Conservation (phyloP, 768 basidiomycete genomes). For the Lactarius evosmus region DNA sequence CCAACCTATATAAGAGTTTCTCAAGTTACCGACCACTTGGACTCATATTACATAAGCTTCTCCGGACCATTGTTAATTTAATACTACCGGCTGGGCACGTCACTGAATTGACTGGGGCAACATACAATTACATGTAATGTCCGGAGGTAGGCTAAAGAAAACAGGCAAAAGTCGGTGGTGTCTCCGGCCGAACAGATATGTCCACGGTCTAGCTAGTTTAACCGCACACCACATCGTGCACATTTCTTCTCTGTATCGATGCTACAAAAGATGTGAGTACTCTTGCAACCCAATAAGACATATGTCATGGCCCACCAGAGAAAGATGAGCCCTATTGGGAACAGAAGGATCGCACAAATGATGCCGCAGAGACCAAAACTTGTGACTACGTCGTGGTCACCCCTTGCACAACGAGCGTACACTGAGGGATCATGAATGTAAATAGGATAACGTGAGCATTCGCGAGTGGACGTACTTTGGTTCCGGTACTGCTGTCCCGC, state of each 20-base stretch:
- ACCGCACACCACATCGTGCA: conserved; percentile 31
- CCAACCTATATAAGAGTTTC: no score
- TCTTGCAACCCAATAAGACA: background rate
- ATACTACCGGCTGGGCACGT: no score
- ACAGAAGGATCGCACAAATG: conserved; percentile 32
- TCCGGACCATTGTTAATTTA: no score
- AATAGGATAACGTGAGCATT: background rate
- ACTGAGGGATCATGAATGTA: conserved; percentile 18
- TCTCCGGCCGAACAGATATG: background rate
- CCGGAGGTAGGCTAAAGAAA: background rate
- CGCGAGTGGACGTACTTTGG: conserved; percentile 20
- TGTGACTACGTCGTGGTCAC: conserved; percentile 32
- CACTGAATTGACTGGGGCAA: background rate
- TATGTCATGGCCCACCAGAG: conserved; percentile 28
- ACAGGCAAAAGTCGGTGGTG: background rate
- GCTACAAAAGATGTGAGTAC: conserved; percentile 13
- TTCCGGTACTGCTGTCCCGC: conserved; percentile 25
- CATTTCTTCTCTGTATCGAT: conserved; percentile 33
- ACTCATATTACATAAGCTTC: no score
- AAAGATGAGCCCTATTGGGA: conserved; percentile 33
- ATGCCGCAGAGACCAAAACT: conserved; percentile 35
- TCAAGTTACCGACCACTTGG: no score
- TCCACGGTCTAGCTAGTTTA: conserved; percentile 7
- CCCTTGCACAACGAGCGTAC: conserved; percentile 33
- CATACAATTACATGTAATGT: conserved; percentile 17